Evolutionary conservation across 2,329 filamentous ascomycete species (phyloP).

Genomic region (Sarocladium brachiariae): DNA sequence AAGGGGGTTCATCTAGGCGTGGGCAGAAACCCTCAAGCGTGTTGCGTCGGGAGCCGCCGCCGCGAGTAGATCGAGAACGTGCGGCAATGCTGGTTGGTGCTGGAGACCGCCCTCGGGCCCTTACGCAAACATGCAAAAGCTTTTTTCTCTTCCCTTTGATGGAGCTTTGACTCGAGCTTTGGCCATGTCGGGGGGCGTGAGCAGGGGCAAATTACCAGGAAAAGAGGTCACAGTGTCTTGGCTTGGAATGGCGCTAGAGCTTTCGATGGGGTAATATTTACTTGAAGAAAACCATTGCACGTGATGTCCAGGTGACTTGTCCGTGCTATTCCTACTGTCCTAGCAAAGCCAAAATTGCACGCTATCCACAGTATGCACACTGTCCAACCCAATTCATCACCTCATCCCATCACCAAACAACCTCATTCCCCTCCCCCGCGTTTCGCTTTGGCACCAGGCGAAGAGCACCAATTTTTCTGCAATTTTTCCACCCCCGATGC

Average conservation of each 20-base stretch:
- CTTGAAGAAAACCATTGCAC: constrained; percentile 8
- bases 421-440: constrained; percentile 9
- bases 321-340: constrained; percentile 1
- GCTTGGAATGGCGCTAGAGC: background rate
- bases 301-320: constrained; percentile 10
- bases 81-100: background rate
- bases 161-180: background rate
- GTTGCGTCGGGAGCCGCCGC: background rate
- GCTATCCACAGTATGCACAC: background rate
- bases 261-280: constrained; percentile 14
- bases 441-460: background rate
- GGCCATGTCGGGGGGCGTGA: background rate
- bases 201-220: background rate
- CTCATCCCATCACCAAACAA: constrained; percentile 8
- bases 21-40: background rate
- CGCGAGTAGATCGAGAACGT: constrained; percentile 6
- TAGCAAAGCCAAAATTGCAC: background rate
- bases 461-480: background rate
- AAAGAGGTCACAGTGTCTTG: background rate
- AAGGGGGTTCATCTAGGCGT: background rate
- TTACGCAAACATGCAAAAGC: constrained; percentile 4
- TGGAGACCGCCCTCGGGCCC: background rate
- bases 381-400: background rate
- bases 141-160: background rate
- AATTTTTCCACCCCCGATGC: background rate